Conservation (phyloP, 805 yeast genomes). For the Candida morakotiae region DNA sequence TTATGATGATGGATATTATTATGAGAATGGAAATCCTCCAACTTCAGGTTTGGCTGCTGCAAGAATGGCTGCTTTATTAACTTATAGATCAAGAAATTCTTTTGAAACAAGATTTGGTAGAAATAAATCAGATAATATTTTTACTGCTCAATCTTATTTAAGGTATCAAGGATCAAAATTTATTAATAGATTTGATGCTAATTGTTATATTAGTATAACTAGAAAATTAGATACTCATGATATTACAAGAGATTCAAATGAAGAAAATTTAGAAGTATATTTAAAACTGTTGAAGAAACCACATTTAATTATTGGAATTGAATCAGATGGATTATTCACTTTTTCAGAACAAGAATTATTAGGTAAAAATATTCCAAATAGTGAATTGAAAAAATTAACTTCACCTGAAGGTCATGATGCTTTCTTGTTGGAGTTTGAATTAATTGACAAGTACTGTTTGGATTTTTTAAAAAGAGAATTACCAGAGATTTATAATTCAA, state of each 20-base stretch:
- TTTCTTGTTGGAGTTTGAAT: constrained; percentile 81
- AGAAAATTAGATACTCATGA: constrained; percentile 95
- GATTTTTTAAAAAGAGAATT: constrained; percentile 59
- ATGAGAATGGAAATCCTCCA: constrained; percentile 62
- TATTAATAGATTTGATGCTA: constrained; percentile 87
- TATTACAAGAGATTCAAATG: constrained; percentile 59
- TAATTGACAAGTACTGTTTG: constrained; percentile 65
- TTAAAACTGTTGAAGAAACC: constrained; percentile 65
- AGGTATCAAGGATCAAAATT: constrained; percentile 94
- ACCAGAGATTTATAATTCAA: constrained; percentile 51
- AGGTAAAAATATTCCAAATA: constrained; percentile 69
- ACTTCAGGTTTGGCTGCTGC: constrained; percentile 89
- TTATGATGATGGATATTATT: constrained; percentile 83
- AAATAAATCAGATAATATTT: constrained; percentile 39
- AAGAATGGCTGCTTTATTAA: constrained; percentile 91
- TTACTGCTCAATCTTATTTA: constrained; percentile 92
- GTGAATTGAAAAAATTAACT: constrained; percentile 64
- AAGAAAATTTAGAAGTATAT: constrained; percentile 44
- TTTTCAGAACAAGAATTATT: constrained; percentile 85
- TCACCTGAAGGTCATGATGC: constrained; percentile 99
- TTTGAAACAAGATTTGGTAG: constrained; percentile 93
- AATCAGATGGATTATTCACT: constrained; percentile 90
- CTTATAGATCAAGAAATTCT: constrained; percentile 88
- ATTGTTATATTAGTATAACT: constrained; percentile 91
- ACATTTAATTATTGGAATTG: constrained; percentile 80